These are phyloP conservation scores for Sinapis alba DNA, from an alignment of 441 rosid species.

Conservation along the genomic window DNA sequence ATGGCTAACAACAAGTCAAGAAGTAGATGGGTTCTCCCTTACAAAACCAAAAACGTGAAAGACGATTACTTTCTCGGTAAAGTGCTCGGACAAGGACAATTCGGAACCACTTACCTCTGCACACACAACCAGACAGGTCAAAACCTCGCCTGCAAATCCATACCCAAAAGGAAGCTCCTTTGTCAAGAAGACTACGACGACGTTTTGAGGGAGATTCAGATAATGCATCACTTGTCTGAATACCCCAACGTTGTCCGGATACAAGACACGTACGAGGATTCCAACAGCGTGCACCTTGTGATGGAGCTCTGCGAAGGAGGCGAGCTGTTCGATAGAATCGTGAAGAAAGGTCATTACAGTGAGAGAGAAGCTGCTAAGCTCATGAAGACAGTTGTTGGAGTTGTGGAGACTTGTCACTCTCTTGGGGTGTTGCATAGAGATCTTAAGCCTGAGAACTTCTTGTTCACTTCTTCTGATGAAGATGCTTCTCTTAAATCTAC, in stretches of 20 bases:
- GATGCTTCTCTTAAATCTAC: background rate
- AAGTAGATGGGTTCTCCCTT: background rate
- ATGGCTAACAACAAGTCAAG: background rate
- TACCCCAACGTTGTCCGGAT: background rate
- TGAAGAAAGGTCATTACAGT: background rate
- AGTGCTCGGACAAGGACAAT: background rate
- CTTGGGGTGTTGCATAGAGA: background rate
- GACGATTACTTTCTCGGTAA: background rate
- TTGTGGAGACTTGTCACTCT: background rate
- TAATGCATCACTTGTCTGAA: background rate
- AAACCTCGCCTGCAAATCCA: background rate
- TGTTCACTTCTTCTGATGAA: background rate
- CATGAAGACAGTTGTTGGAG: background rate
- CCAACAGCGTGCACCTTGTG: background rate
- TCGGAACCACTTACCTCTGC: background rate
- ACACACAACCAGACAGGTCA: background rate
- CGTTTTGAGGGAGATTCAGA: constrained; percentile 2
- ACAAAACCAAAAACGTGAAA: background rate
- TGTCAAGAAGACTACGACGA: background rate
- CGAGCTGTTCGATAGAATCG: background rate
- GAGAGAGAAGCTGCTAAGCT: background rate
- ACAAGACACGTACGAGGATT: background rate
- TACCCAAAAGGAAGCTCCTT: background rate
- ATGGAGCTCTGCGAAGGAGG: background rate
- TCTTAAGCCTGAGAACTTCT: background rate